Evolutionary conservation across 129 eudicot genomes (phyloP), one percentile per base, ranked within the genome.

Genomic region (Helichrysum umbraculigerum): DNA sequence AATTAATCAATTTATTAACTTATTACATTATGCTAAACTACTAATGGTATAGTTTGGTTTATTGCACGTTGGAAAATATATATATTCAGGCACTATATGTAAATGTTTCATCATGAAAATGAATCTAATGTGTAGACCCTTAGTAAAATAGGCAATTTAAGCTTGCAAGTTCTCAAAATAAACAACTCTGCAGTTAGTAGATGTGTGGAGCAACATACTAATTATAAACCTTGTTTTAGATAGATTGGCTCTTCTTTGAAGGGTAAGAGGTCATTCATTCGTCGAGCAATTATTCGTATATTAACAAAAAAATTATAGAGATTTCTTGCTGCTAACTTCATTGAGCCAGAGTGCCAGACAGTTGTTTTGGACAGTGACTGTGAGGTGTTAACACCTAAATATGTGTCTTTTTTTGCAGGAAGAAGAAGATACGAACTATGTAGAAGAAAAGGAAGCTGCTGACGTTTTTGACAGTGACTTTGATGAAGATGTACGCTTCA

Each of bases 381-480:
- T 30, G 22, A 35, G 71, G 14, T 66, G 30, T 4, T 6, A 21
- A 20, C 14, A 75, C 68, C 51, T 70, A n/a, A 35, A 66, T 73
- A 41, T 20, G 47, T 35, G 71, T 37, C 62, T 65, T 82, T 64
- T 28, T 19, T 25, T 58, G 21, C 83, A 94, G 98, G 99, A 95
- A 79, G 99, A 85, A 81, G 76, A 89, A 68, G 99, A 95, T 68
- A 83, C 73, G 21, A 88, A 91, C 60, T 95, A 95, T 77, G 92
- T 87, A 79, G 97, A 81, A 72, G 99, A 91, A 76, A 76, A 66
- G 68, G 99, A 95, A 78, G 90, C 66, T 75, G 99, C 81, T 7
- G 99, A 95, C 83, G 94, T 89, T 74, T 95, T 89, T 60, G 99
- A 95, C 84, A 95, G 99, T 62, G 99, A 95, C 71, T 95, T 95